Evolutionary conservation across 345 rosid genomes (phyloP), one percentile per base, ranked within the genome.

Genomic region (Populus alba): DNA sequence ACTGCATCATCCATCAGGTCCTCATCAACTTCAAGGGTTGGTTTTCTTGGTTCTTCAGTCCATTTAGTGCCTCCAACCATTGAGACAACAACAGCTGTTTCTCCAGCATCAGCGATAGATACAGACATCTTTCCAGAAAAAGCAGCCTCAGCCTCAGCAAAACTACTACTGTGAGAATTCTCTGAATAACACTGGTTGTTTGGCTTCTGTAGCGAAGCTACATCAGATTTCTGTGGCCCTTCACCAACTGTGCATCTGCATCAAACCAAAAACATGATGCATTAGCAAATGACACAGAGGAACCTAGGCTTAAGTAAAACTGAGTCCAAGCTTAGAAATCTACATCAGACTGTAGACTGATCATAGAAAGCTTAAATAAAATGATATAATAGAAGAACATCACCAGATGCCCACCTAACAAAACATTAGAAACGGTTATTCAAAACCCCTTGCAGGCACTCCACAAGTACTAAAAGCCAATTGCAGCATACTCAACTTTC

Each of bases 51-150:
- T 82, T 85, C 83, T 80, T 83, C 75, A 73, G 71, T 79, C 78
- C 80, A 79, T 55, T 91, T 87, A 63, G 84, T 88, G 68, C 76
- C 91, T 73, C 85, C 87, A 29, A 91, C 88, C 85, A 90, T 88
- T 72, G 99, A 91, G 81, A 96, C 94, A 75, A 96, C 95, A 82
- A 96, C 41, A 67, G 97, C 99, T 3, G 98, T 94, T 86, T 95
- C 99, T 72, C 99, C 99, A 66, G 88, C 88, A 86, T 94, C 99
- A 79, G 97, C 98, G 71, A 94, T 85, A 76, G 94, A 87, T 70
- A 96, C 90, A 79, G 95, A 86, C 78, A 96, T 67, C 75, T 92
- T 94, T 76, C 97, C 88, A 74, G 90, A 78, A 67, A 84, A 89
- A 73, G 88, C 45, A 84, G 84, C 84, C 79, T 92, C 88, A 84